A percentile compares a stretch with the other conserved stretches of the same genome.
Evolutionary conservation across 129 eudicot species (phyloP).

Genomic region (Silybum marianum): DNA sequence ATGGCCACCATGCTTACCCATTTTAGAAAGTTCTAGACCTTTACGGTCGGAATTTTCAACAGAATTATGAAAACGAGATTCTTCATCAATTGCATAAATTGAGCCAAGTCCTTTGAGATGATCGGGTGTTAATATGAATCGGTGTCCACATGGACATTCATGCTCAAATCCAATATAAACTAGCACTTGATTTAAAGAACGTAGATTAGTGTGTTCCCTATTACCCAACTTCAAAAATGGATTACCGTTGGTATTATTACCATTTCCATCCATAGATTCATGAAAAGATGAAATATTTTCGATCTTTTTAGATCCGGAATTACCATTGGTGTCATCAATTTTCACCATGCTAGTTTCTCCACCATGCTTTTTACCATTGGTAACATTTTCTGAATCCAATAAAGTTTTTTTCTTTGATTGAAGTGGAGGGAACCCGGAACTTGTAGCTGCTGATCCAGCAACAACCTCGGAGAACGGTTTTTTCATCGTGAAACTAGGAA

Average conservation of each 20-base stretch:
- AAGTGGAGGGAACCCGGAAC: conserved; percentile 82
- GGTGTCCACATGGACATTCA: conserved; percentile 95
- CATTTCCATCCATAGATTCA: conserved; percentile 27
- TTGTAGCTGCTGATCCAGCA: conserved; percentile 71
- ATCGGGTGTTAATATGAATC: conserved; percentile 73
- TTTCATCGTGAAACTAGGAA: conserved; percentile 65
- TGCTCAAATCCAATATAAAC: conserved; percentile 85
- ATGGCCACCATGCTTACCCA: conserved; percentile 53
- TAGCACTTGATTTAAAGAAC: conserved; percentile 39
- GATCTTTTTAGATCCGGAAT: conserved; percentile 37
- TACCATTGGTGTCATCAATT: conserved; percentile 29
- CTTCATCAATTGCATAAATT: conserved; percentile 54
- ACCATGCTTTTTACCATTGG: conserved; percentile 33
- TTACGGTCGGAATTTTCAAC: conserved; percentile 48
- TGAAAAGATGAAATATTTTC: conserved; percentile 33
- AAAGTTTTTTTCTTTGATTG: conserved; percentile 49
- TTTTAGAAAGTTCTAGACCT: conserved; percentile 46
- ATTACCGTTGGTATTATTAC: conserved; percentile 32
- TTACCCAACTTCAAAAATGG: conserved; percentile 51
- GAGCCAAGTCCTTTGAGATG: conserved; percentile 76
- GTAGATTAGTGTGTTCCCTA: conserved; percentile 29
- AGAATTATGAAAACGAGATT: conserved; percentile 36
- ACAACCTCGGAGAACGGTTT: conserved; percentile 95
- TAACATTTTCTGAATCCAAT: conserved; percentile 44
- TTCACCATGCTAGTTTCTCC: conserved; percentile 31